Evolutionary conservation across 371 early-diverging fungal species (phyloP).

Genomic region (Mortierella sp.): DNA sequence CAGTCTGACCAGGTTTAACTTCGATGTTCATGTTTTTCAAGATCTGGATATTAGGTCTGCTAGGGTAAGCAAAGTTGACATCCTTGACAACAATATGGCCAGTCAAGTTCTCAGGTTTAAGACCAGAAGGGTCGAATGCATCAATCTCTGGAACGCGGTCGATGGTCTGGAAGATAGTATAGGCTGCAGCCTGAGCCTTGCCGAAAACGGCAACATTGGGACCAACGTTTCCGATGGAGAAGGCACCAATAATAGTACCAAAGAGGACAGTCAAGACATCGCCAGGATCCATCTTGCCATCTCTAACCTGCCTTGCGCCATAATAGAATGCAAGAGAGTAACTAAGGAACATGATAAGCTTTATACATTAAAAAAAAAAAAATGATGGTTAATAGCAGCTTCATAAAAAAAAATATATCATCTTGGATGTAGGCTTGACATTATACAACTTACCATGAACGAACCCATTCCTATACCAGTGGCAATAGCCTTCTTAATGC

Average conservation of each 20-base stretch:
- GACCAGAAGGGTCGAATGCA: conserved; percentile 66
- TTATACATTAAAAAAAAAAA: not conserved
- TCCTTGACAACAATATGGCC: conserved; percentile 80
- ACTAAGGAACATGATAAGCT: conserved; percentile 69
- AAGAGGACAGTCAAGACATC: conserved; percentile 77
- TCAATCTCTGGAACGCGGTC: conserved; percentile 82
- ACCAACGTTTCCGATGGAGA: conserved; percentile 44
- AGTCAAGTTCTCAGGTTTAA: conserved; percentile 59
- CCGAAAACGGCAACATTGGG: conserved; percentile 61
- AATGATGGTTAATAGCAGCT: not conserved
- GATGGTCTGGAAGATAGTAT: conserved; percentile 79
- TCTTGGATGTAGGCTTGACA: not conserved
- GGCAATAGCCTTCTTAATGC: conserved; percentile 65
- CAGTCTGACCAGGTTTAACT: conserved; percentile 80
- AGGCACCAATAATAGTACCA: conserved; percentile 73
- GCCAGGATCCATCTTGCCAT: conserved; percentile 61
- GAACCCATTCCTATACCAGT: conserved; percentile 72
- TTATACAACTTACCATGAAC: conserved; percentile 61
- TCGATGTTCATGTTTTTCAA: conserved; percentile 71
- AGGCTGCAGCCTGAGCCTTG: conserved; percentile 75
- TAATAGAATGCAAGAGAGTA: conserved; percentile 88
- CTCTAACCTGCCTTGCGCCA: conserved; percentile 70
- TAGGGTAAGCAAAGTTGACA: conserved; percentile 82
- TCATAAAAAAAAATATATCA: not conserved
- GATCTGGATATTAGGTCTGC: conserved; percentile 79